Conservation (phyloP, 2,329 filamentous ascomycete genomes). For the Cordyceps javanica region DNA sequence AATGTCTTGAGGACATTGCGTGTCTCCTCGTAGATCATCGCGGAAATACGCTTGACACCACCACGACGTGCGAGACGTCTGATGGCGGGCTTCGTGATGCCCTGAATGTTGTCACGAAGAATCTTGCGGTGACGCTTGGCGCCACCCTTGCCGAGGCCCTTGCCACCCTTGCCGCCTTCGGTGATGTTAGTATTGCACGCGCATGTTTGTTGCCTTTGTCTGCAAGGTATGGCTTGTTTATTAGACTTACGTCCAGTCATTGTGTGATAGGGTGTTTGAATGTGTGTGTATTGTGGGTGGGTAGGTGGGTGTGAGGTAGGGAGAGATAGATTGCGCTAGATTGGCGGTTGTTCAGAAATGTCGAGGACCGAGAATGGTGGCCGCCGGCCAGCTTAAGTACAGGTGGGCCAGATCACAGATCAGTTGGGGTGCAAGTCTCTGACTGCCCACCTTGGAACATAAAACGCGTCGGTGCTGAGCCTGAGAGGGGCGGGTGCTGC, state of each 20-base stretch:
- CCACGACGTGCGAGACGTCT: conserved; percentile 97
- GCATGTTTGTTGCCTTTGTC: not conserved
- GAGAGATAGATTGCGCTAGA: conserved; percentile 8
- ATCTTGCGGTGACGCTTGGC: conserved; percentile 99
- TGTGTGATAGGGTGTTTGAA: conserved; percentile 13
- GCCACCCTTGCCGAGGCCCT: conserved; percentile 96
- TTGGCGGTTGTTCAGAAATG: conserved; percentile 11
- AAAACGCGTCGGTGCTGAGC: not conserved
- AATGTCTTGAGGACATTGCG: conserved; percentile 65
- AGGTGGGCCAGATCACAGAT: conserved; percentile 32
- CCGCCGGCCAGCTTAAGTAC: conserved; percentile 32
- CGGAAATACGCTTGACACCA: conserved; percentile 99
- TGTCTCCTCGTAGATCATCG: conserved; percentile 72
- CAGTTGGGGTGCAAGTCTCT: conserved; percentile 21
- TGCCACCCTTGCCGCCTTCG: conserved; percentile 87
- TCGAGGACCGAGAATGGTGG: conserved; percentile 21
- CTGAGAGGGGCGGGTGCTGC: not conserved
- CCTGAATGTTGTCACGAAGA: conserved; percentile 99
- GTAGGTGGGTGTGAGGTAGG: conserved; percentile 10
- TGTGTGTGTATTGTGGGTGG: too few species aligned
- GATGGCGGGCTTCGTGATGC: conserved; percentile 98
- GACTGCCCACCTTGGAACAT: not conserved
- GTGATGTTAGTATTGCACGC: conserved; percentile 7
- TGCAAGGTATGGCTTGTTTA: not conserved
- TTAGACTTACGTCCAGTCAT: conserved; percentile 27